Evolutionary conservation across 2,329 filamentous ascomycete genomes (phyloP).

Genomic region (Bertia moriformis): DNA sequence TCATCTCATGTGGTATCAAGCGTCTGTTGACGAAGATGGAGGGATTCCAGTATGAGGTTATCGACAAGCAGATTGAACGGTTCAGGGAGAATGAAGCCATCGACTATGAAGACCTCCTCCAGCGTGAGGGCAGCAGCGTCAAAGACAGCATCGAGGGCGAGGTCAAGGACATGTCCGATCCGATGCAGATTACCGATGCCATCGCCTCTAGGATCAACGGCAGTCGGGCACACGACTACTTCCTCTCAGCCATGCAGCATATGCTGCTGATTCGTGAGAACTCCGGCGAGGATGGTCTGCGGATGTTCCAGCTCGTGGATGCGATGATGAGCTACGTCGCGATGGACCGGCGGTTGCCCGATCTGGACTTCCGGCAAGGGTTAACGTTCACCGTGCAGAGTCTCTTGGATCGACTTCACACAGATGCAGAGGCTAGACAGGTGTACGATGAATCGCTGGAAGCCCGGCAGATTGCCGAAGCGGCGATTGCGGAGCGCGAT

Average conservation of each 20-base stretch:
- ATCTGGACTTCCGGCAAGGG: slow-evolving; percentile 64
- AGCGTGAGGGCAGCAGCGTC: slow-evolving; percentile 54
- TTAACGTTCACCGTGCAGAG: slow-evolving; percentile 67
- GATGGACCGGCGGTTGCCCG: slow-evolving; percentile 60
- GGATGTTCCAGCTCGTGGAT: slow-evolving; percentile 65
- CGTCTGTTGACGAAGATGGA: slow-evolving; percentile 64
- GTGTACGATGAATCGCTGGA: slow-evolving; percentile 58
- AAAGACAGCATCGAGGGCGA: slow-evolving; percentile 53
- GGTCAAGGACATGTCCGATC: slow-evolving; percentile 57
- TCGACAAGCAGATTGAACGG: slow-evolving; percentile 63
- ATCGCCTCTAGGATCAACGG: slow-evolving; percentile 53
- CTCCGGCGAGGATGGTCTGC: slow-evolving; percentile 54
- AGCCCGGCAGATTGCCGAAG: slow-evolving; percentile 59
- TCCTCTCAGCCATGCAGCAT: slow-evolving; percentile 61
- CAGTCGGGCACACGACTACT: slow-evolving; percentile 56
- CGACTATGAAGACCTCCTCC: slow-evolving; percentile 61
- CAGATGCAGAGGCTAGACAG: slow-evolving; percentile 57
- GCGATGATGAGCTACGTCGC: slow-evolving; percentile 66
- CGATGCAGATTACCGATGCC: slow-evolving; percentile 56
- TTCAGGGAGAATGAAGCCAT: slow-evolving; percentile 61
- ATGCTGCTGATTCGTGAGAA: slow-evolving; percentile 59
- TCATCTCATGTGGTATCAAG: slow-evolving; percentile 61
- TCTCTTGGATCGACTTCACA: slow-evolving; percentile 59
- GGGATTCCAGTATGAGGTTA: slow-evolving; percentile 63
- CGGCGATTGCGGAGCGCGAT: slow-evolving; percentile 61